A percentile compares a stretch with the other conserved stretches of the same genome.
These are phyloP conservation scores for Colletotrichum chlorophyti DNA, from an alignment of 2,329 filamentous ascomycete species.

Conservation along the genomic window DNA sequence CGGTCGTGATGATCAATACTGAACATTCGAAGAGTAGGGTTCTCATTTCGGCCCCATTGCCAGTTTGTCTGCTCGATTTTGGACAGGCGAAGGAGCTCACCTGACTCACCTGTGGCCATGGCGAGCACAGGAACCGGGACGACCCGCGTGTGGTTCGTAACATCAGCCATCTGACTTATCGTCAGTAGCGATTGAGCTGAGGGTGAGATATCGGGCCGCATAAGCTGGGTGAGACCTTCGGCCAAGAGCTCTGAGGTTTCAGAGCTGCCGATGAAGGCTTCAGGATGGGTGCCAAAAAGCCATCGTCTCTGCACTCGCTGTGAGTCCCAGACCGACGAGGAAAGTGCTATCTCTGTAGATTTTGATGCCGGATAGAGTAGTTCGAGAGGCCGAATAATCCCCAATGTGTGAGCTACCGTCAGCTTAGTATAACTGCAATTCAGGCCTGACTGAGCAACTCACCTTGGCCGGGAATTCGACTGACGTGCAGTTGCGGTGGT, in stretches of 20 bases:
- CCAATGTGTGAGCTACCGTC: constrained; percentile 4
- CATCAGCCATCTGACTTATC: constrained; percentile 60
- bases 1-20: constrained; percentile 47
- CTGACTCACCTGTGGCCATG: constrained; percentile 61
- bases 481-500: constrained; percentile 24
- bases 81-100: constrained; percentile 63
- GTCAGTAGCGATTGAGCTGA: constrained; percentile 51
- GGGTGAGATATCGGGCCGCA: constrained; percentile 34
- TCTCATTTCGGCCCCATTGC: constrained; percentile 58
- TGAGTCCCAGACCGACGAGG: constrained; percentile 8
- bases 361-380: constrained; percentile 11
- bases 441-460: background rate
- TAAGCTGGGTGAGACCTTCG: constrained; percentile 43
- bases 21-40: constrained; percentile 54
- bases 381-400: constrained; percentile 14
- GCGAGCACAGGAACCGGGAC: constrained; percentile 47
- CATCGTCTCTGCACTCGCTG: constrained; percentile 49
- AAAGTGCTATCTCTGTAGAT: constrained; percentile 5
- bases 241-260: constrained; percentile 40
- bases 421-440: background rate
- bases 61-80: constrained; percentile 57
- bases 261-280: constrained; percentile 50
- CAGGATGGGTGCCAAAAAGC: constrained; percentile 58
- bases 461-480: constrained; percentile 24
- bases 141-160: constrained; percentile 36